A percentile compares a stretch with the other conserved stretches of the same genome.
These are phyloP conservation scores for Hortiboletus flavorubellus DNA, from an alignment of 768 basidiomycete species.

Conservation along the genomic window DNA sequence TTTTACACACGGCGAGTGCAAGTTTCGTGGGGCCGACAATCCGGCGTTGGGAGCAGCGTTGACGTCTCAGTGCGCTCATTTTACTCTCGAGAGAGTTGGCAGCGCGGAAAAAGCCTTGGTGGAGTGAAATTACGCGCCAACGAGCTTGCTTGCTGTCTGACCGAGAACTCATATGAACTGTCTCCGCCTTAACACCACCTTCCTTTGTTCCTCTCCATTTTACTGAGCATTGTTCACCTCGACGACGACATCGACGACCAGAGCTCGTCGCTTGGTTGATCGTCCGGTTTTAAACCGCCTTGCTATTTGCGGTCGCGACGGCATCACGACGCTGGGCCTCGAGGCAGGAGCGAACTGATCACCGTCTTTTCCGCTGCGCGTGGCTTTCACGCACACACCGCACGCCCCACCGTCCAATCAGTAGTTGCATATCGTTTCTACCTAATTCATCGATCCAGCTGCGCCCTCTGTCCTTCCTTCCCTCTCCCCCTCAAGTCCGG, in stretches of 20 bases:
- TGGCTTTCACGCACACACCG: conserved; percentile 35
- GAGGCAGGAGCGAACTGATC: conserved; percentile 28
- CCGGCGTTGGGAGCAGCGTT: not conserved
- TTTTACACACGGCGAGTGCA: conserved; percentile 5
- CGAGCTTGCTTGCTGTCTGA: no score
- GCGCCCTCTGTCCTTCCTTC: conserved; percentile 26
- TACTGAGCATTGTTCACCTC: not conserved
- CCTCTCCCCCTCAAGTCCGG: conserved; percentile 21
- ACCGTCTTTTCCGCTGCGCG: conserved; percentile 31
- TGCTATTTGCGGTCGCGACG: conserved; percentile 21
- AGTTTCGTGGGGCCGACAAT: not conserved
- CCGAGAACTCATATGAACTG: not conserved
- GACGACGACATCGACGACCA: conserved; percentile 9
- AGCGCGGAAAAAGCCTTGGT: not conserved
- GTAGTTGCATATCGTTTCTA: conserved; percentile 27
- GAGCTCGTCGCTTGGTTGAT: conserved; percentile 3
- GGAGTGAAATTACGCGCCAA: conserved; percentile 9
- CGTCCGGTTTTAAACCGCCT: conserved; percentile 14
- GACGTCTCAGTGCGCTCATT: conserved; percentile 10
- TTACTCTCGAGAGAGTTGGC: not conserved
- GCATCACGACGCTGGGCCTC: conserved; percentile 21
- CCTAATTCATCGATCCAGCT: conserved; percentile 30
- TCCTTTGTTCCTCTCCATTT: conserved; percentile 15
- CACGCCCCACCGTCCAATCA: conserved; percentile 30
- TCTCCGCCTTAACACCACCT: conserved; percentile 26